Evolutionary conservation across 306 rosid species (phyloP), one percentile per base, ranked within the genome.

Genomic region (Gillenia trifoliata): DNA sequence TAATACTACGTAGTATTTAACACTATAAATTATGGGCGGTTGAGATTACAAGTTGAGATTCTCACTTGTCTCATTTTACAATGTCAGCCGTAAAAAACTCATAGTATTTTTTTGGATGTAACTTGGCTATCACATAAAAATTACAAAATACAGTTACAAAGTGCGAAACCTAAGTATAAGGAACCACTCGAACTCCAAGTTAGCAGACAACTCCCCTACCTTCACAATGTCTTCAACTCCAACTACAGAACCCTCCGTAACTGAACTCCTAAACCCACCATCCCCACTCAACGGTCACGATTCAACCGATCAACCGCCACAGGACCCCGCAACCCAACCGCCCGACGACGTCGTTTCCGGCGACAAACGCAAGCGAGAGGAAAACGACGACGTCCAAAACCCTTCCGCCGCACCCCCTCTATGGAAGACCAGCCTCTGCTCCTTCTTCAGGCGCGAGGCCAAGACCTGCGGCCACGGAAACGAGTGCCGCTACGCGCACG

Each of bases 351-450:
- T 54, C 71, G 86, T 77, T 61, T 22, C 77, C 0, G 81, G 86
- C 1, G 89, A 72, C 64, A 94, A 94, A 62, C 92, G 98, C 68
- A 91, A 90, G 83, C 82, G 95, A 23, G 88, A 85, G n/a, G 96
- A 86, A 6, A 75, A 61, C 28, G 28, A 43, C 16, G 75, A 8
- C 36, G 36, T 9, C 66, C 26, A 4, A 9, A 20, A 11, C 31
- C 70, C 80, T 83, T 54, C 74, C 89, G 29, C 7, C 7, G 70
- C 69, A 9, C 85, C 78, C 40, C 93, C 96, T 10, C 68, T 92
- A 38, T 92, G 96, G 97, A 94, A 92, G 76, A 92, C 96, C 5
- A 90, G 97, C 68, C 91, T 94, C 49, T 94, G 99, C 73, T 94
- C 97, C 9, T 94, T 69, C 89, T 92, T 90, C 83, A 72, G 99